Base-by-base conservation (phyloP, 345 rosid genomes). In the Balakata baccata region DNA sequence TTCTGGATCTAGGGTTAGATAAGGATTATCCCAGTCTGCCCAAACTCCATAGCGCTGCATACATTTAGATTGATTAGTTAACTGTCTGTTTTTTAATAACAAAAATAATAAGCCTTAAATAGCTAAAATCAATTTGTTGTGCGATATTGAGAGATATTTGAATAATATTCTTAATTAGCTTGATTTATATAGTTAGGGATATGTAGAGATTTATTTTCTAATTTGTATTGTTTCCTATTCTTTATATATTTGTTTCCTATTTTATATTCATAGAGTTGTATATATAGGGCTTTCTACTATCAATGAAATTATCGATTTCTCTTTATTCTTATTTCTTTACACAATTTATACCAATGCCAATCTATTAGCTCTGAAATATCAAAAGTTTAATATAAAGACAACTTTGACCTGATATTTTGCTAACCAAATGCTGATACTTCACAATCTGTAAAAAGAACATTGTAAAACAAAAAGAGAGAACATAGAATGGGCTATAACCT, bases 11-110 rank as follows among this genome's bases (percentile, higher is more conserved):
- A 92, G 91, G 76, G 98, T 90, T 79, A 89, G 86, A 85, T 94
- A 94, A 78, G 92, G 89, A 79, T 82, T 85, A 65, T 78, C 84
- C 97, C 98, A 94, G 79, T 90, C 92, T 69, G 95, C 98, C 98
- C 98, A 94, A 60, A 94, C 86, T 81, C 98, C 98, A 87, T 77
- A 90, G 41, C 97, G 95, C 98, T 92, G 86, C 81, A 88, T 84
- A 67, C 41, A 78, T 75, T 71, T 73, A 47, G 66, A 14, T 20
- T 52, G 47, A 68, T 67, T 25, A 58, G 43, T 41, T 41, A 70
- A 54, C 49, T 51, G 53, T 65, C 64, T 52, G 37, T 51, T 54
- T 51, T 54, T 18, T 71, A 25, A 46, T 20, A 63, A 34, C 14
- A 34, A 37, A 23, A 18, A 16, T 8, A 34, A 16, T 17, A 34